Evolutionary conservation across 1,284 basidiomycete genomes (phyloP), one percentile per base, ranked within the genome.

Genomic region (Puccinia novopanici): DNA sequence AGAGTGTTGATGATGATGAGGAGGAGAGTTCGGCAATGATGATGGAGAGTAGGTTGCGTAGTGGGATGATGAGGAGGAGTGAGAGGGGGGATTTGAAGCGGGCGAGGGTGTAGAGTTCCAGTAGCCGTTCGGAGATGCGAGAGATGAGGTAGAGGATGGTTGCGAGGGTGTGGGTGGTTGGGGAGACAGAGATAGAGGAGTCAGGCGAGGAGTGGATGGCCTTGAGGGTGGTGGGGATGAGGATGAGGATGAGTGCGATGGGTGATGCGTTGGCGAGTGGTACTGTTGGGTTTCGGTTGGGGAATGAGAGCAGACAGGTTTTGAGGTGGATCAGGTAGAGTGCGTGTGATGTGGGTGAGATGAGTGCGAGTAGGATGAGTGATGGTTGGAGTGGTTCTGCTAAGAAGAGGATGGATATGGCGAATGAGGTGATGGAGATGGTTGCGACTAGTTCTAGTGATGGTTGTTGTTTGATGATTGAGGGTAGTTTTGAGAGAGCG

Each of bases 51-150:
- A 77, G 52, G 50, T 77, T 77, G 27, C 75, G 59, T 22, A 30
- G 40, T 12, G 75, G 63, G 30, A 65, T 27, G 45, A 71, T 13
- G 22, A 79, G 30, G 2, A 71, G 8, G 54, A 79, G 9, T 24
- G 67, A 50, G 13, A 71, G 67, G 12, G 76, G 67, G 2, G 68
- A 63, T 61, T 40, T 27, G 27, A 75, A 72, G 40, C 42, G 55
- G 17, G 10, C 10, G 85, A 94, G 90, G 84, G 94, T 92, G 88
- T 93, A 93, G 40, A 92, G 84, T 59, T 91, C 91, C 0, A 91
- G 91, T 71, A 91, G 90, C 42, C 91, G 88, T 17, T 91, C 91
- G 73, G 91, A 88, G 34, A 91, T 78, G 80, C 5, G 89, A 89
- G 91, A n/a, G 92, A 87, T 82, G 90, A 90, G 82, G 91, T 90